These are phyloP conservation scores for Dothistroma septosporum DNA, from an alignment of 2,329 filamentous ascomycete genomes.

Conservation along the genomic window DNA sequence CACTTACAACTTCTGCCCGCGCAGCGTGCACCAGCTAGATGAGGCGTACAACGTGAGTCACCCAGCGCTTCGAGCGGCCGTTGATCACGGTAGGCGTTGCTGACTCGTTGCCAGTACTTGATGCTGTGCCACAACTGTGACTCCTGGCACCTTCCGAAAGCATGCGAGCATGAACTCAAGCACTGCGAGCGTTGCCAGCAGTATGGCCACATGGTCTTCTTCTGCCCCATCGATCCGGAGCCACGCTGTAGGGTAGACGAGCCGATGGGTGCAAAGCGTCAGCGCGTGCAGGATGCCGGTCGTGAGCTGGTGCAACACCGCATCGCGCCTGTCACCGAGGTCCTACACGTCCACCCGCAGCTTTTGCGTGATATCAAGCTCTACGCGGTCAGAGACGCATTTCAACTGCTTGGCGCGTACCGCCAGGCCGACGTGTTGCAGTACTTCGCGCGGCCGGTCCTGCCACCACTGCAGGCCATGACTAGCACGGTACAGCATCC, in stretches of 20 bases:
- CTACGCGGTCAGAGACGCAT: not conserved
- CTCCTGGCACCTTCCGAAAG: conserved; percentile 25
- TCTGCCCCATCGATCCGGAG: conserved; percentile 22
- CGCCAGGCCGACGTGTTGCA: not conserved
- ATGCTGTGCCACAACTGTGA: conserved; percentile 29
- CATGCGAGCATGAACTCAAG: conserved; percentile 13
- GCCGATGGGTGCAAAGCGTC: not conserved
- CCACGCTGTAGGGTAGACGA: not conserved
- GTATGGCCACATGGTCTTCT: conserved; percentile 22
- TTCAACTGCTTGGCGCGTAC: not conserved
- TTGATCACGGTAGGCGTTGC: not conserved
- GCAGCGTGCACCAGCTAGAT: conserved; percentile 12
- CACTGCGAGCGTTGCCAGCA: conserved; percentile 20
- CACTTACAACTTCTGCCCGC: conserved; percentile 23
- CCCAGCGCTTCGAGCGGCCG: not conserved
- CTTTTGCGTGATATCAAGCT: conserved; percentile 5
- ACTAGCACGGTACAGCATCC: not conserved
- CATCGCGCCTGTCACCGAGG: not conserved
- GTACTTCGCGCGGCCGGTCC: not conserved
- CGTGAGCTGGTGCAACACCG: not conserved
- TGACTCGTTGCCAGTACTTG: conserved; percentile 10
- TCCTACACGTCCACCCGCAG: conserved; percentile 7
- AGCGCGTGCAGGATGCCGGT: not conserved
- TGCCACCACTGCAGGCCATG: conserved; percentile 1
- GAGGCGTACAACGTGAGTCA: conserved; percentile 14